Percentiles rank a stretch among this genome's conserved stretches.
Evolutionary conservation across 164 flowering plant species (phyloP).

Genomic region (Stephania yunnanensis): DNA sequence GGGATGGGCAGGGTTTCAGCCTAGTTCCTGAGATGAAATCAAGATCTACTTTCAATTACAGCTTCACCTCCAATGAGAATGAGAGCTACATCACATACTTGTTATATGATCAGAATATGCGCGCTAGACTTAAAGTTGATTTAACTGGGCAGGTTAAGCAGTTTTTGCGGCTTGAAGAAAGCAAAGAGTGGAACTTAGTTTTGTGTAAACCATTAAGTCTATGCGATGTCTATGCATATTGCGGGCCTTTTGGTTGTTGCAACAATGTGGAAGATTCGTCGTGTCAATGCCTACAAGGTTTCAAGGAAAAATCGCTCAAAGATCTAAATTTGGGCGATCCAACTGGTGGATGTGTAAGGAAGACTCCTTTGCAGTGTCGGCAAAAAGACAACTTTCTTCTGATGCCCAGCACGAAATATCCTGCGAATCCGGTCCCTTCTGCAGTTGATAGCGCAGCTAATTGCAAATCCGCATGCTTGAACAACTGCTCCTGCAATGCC

Average conservation of each 20-base stretch:
- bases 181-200: constrained; percentile 19
- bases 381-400: too few species aligned
- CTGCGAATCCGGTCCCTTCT: too few species aligned
- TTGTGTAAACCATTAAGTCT: constrained; percentile 22
- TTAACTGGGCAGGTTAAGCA: constrained; percentile 14
- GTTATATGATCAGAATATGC: background rate
- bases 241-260: constrained; percentile 27
- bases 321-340: constrained; percentile 20
- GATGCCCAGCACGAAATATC: too few species aligned
- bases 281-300: constrained; percentile 26
- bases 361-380: background rate
- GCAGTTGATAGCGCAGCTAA: too few species aligned
- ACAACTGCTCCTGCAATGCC: too few species aligned
- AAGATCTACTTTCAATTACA: constrained; percentile 7
- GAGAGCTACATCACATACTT: constrained; percentile 18
- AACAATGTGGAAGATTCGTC: background rate
- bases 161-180: constrained; percentile 9
- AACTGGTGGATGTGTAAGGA: constrained; percentile 23
- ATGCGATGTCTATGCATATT: constrained; percentile 22
- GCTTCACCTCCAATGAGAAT: constrained; percentile 10
- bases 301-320: constrained; percentile 6
- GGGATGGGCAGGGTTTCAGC: constrained; percentile 10
- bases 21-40: background rate
- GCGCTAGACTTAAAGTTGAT: constrained; percentile 10
- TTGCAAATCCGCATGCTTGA: too few species aligned